Conservation (phyloP, 2,329 filamentous ascomycete genomes). For the Alternaria infectoria region DNA sequence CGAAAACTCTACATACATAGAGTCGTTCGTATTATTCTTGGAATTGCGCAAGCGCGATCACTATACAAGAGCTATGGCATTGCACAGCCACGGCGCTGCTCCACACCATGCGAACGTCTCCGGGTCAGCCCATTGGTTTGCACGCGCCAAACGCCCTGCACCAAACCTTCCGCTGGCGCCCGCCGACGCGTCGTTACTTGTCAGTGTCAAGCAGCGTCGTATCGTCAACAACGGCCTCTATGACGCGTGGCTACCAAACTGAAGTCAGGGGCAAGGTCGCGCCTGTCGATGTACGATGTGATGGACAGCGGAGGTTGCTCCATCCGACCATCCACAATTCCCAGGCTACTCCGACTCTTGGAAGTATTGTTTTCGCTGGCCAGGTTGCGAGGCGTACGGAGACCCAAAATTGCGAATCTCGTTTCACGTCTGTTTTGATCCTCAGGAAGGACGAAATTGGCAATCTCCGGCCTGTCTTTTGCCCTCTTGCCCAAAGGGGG, state of each 20-base stretch:
- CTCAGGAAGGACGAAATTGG: conserved; percentile 13
- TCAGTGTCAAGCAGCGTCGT: conserved; percentile 6
- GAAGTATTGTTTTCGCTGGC: conserved; percentile 7
- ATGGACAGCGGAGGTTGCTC: background rate
- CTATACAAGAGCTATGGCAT: background rate
- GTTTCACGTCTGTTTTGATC: conserved; percentile 17
- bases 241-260: conserved; percentile 6
- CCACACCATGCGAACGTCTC: conserved; percentile 3
- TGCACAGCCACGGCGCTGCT: conserved; percentile 13
- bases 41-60: conserved; percentile 1
- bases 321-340: background rate
- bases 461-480: conserved; percentile 14
- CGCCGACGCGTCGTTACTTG: conserved; percentile 6
- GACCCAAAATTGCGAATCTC: conserved; percentile 19
- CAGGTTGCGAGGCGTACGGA: conserved; percentile 7
- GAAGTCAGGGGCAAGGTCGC: background rate
- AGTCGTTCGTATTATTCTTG: conserved; percentile 1
- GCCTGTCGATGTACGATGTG: background rate
- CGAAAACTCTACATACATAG: background rate
- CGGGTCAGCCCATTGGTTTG: conserved; percentile 1
- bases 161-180: conserved; percentile 6
- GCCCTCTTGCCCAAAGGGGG: background rate
- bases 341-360: background rate
- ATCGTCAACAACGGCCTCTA: background rate
- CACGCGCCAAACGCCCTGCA: conserved; percentile 3